A percentile compares a stretch with the other conserved stretches of the same genome.
These are phyloP conservation scores for Bipolaris cookei DNA, from an alignment of 2,329 filamentous ascomycete genomes.

Conservation along the genomic window DNA sequence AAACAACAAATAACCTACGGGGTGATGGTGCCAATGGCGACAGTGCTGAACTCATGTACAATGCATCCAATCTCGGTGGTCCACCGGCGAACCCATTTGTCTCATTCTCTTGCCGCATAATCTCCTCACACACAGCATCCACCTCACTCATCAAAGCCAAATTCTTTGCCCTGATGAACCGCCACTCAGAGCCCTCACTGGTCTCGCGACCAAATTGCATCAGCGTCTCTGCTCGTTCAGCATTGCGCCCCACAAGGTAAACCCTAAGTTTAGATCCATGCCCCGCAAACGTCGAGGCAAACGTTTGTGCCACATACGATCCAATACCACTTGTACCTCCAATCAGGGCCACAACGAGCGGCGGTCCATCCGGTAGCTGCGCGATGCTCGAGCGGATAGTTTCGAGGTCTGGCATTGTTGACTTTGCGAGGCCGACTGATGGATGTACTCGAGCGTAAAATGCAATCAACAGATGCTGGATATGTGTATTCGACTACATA, in stretches of 20 bases:
- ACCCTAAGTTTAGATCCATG: slow-evolving; percentile 42
- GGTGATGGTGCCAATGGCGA: slow-evolving; percentile 50
- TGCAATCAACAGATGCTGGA: neutral
- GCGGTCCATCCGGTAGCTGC: slow-evolving; percentile 1
- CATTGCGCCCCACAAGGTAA: slow-evolving; percentile 54
- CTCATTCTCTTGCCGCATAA: slow-evolving; percentile 33
- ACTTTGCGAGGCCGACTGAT: neutral
- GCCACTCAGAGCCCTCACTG: slow-evolving; percentile 43
- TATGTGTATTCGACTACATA: neutral
- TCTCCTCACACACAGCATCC: slow-evolving; percentile 39
- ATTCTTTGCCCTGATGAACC: slow-evolving; percentile 43
- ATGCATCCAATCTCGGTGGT: slow-evolving; percentile 41
- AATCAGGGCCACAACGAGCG: slow-evolving; percentile 29
- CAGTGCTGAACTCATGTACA: slow-evolving; percentile 43
- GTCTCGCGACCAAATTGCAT: slow-evolving; percentile 35
- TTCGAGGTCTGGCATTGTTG: neutral
- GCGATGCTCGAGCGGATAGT: neutral
- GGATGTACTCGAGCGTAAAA: too few relatives aligned
- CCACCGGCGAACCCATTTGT: slow-evolving; percentile 25
- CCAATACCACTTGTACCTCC: slow-evolving; percentile 39
- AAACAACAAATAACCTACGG: slow-evolving; percentile 45
- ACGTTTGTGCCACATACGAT: slow-evolving; percentile 28
- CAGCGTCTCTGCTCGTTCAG: slow-evolving; percentile 34
- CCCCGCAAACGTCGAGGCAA: slow-evolving; percentile 24
- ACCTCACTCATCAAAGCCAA: slow-evolving; percentile 46